Base-by-base conservation (phyloP, 306 rosid genomes). In the Casuarina equisetifolia region DNA sequence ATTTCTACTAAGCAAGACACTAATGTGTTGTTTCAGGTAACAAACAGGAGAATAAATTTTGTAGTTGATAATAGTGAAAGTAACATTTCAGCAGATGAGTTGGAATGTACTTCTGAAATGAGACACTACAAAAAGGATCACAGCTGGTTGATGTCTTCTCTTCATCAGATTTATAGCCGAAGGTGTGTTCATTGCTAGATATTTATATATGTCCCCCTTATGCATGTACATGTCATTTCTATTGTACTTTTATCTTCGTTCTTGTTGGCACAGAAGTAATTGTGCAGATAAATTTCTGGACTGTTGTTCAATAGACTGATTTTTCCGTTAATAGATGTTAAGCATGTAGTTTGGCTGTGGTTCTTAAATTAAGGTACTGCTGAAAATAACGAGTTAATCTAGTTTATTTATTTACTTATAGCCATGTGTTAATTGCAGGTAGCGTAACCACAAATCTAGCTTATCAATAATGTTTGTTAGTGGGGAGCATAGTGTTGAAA, bases 81-180 rank as follows among this genome's bases (percentile, higher is more conserved):
- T 51, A 84, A 81, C 81, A 63, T 85, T 63, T 32, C 76, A 10
- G 64, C 43, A 73, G 92, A 87, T 73, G 86, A 79, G 69, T 72
- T 71, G 76, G 86, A 87, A 77, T 78, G 84, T 57, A 51, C 79
- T 80, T 79, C 17, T 67, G 86, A 79, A 72, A 59, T 72, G 69
- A 81, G 74, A 76, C 85, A 87, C 54, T 85, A 80, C 80, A 91
- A 86, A 82, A 95, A 92, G 86, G 92, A 92, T 69, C 94, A 88
- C 64, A 91, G 97, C 86, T 95, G 98, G 99, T 81, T 80, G 79
- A 87, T 91, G 84, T 87, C 93, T 53, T 85, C 97, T 78, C 94
- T 95, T 83, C 97, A 91, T 88, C 99, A 95, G 85, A 91, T 95
- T 62, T 90, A 91, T 83, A 91, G 99, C 82, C 89, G 97, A 58